These are phyloP conservation scores for Sporothrix variecibatus DNA, from an alignment of 2,329 filamentous ascomycete species.

Conservation along the genomic window DNA sequence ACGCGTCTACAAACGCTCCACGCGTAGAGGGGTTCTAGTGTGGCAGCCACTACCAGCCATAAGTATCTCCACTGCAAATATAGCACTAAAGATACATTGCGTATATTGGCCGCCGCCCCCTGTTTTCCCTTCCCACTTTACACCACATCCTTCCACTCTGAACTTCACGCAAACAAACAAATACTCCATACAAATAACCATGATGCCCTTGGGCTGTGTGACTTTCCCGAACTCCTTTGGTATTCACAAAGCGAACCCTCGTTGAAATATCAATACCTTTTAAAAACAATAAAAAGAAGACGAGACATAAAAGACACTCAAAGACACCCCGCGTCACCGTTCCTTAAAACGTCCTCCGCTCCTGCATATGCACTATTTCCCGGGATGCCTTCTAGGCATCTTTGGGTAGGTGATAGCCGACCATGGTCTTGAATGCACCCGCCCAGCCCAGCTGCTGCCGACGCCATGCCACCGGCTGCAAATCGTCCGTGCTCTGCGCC, in stretches of 20 bases:
- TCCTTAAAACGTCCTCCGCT: neutral
- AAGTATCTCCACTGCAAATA: constrained; percentile 1
- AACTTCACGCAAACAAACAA: neutral
- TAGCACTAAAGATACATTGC: constrained; percentile 6
- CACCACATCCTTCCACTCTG: neutral
- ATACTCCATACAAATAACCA: neutral
- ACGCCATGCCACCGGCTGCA: constrained; percentile 43
- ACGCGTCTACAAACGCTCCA: constrained; percentile 10
- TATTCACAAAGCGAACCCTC: neutral
- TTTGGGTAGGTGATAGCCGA: constrained; percentile 37
- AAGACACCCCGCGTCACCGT: neutral
- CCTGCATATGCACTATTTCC: constrained; percentile 13
- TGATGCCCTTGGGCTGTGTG: neutral
- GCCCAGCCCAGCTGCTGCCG: constrained; percentile 49
- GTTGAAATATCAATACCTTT: neutral
- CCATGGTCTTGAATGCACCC: constrained; percentile 48
- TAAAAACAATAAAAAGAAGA: neutral
- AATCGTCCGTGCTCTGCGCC: constrained; percentile 36
- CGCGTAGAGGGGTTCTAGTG: constrained; percentile 21
- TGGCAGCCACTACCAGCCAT: neutral
- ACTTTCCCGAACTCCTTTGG: neutral
- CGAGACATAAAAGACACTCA: too few species aligned
- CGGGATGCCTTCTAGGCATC: constrained; percentile 31
- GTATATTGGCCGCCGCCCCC: neutral
- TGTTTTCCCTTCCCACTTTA: neutral